Evolutionary conservation across 1,284 basidiomycete genomes (phyloP), one percentile per base, ranked within the genome.

Genomic region (Psilocybe mexicana): DNA sequence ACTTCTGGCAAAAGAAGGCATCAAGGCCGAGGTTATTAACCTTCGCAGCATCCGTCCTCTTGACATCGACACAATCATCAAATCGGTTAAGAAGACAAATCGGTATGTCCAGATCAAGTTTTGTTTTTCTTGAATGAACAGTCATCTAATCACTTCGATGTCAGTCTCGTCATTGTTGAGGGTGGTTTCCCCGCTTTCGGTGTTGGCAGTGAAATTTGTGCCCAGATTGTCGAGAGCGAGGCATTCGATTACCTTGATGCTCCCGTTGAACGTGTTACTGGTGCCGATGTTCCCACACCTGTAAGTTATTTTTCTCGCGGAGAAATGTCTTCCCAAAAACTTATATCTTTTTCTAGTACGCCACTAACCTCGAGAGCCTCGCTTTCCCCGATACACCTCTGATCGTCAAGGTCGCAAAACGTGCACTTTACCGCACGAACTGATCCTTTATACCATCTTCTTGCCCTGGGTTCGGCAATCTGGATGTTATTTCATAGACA

Each of bases 1-100:
- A 63, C 77, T 82, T 52, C 83, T 99, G 44, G 93, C 93, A 67
- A 95, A 98, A 82, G 93, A 98, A 75, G 96, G 95, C 46, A 90
- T 99, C 80, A 93, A 94, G 74, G 95, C 93, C 35, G 97, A 99
- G 78, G 95, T 99, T 65, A 91, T 99, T 83, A 99, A 99, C 83
- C 84, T 99, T 64, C 87, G 96, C 66, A 90, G 85, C 64, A 96
- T 96, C 69, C 91, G 96, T 65, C 97, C 97, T 52, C 86, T 99
- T 49, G 97, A 99, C 75, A 96, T 98, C 70, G 93, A 97, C 64
- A 96, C 95, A 54, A 97, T 99, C 75, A 92, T 92, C 75, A 83
- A 86, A 68, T 96, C 93, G 26, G 93, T 99, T 68, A 98, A 98
- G 85, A 99, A 99, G 85, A 99, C 97, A 46, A 97, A 96, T 81